Evolutionary conservation across 208 protist species (phyloP), one percentile per base, ranked within the genome.

Genomic region (Balamuthia mandrillaris): DNA sequence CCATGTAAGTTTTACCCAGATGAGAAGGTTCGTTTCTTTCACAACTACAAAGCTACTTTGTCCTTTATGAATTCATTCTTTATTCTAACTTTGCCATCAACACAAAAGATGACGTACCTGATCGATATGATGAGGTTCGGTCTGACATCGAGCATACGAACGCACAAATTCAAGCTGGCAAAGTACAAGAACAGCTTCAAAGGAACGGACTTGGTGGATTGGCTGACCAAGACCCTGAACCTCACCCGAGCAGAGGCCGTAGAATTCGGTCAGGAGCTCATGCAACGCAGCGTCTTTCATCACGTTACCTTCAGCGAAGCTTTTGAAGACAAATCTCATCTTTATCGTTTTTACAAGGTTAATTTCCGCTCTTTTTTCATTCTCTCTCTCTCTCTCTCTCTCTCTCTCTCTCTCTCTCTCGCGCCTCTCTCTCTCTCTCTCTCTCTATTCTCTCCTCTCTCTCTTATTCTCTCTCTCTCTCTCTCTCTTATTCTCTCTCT

Each of bases 41-140:
- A 4, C 61, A 35, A 29, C 14, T 3, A 42, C 42, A 24, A 12
- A 6, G 56, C 24, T 14, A 6, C 6, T 29, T 35, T 31, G 18
- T n/a, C 24, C 24, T 9, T 9, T 21, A 63, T 7, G 33, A 18
- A 21, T n/a, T n/a, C n/a, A n/a, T n/a, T n/a, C n/a, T n/a, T n/a
- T n/a, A n/a, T n/a, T n/a, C n/a, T n/a, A n/a, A n/a, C n/a, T n/a
- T n/a, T n/a, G n/a, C n/a, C n/a, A n/a, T n/a, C 10, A 21, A 6
- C 6, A 10, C 6, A 18, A 21, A 37, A 74, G 65, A 74, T 74
- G 3, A 74, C 65, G 3, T 74, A 74, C 24, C 65, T 74, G 24
- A 74, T 74, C 41, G 65, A 74, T 44, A 74, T 74, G 65, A 74
- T 74, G 65, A 37, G 65, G 37, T 44, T 74, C 65, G 51, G 51